phyloP scores from a whole-genome alignment of 2,329 filamentous ascomycete genomes.

The Fusarium clavum region DNA sequence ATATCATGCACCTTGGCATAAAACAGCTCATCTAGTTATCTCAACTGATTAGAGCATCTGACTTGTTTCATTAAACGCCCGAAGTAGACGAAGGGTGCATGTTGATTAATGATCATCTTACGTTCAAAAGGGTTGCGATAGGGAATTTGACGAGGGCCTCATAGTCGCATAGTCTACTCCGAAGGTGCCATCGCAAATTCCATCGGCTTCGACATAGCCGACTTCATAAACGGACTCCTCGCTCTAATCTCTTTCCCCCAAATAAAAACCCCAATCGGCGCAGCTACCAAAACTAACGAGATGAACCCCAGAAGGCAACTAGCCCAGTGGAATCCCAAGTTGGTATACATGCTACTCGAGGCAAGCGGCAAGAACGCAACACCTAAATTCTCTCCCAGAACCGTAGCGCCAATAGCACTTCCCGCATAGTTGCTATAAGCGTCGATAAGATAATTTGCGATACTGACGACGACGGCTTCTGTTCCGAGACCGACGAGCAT shows the following conservation, averaged over 20 bases:
- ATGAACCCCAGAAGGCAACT: slow-evolving; percentile 26
- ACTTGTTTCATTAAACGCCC: no score
- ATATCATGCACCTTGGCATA: no score
- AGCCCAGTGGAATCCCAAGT: slow-evolving; percentile 33
- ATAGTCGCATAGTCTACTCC: no score
- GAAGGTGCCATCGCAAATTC: slow-evolving; percentile 2
- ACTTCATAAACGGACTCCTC: slow-evolving; percentile 33
- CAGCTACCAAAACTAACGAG: slow-evolving; percentile 20
- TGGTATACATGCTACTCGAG: slow-evolving; percentile 31
- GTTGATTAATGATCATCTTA: no score
- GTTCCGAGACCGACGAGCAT: slow-evolving; percentile 29
- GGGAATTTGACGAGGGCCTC: no score
- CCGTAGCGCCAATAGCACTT: slow-evolving; percentile 26
- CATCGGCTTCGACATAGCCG: slow-evolving; percentile 18
- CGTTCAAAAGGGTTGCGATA: neutral
- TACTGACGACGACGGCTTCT: slow-evolving; percentile 26
- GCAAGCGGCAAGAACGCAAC: slow-evolving; percentile 31
- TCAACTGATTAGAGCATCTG: no score
- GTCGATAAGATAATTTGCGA: slow-evolving; percentile 31
- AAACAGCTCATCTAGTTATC: no score
- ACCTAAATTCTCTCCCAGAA: slow-evolving; percentile 24
- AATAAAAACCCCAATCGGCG: slow-evolving; percentile 24
- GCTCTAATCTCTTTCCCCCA: slow-evolving; percentile 32
- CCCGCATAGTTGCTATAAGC: slow-evolving; percentile 33
- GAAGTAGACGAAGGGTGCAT: neutral